Conservation (phyloP, 352 stramenopile genomes). For the Globisporangium parvum region DNA sequence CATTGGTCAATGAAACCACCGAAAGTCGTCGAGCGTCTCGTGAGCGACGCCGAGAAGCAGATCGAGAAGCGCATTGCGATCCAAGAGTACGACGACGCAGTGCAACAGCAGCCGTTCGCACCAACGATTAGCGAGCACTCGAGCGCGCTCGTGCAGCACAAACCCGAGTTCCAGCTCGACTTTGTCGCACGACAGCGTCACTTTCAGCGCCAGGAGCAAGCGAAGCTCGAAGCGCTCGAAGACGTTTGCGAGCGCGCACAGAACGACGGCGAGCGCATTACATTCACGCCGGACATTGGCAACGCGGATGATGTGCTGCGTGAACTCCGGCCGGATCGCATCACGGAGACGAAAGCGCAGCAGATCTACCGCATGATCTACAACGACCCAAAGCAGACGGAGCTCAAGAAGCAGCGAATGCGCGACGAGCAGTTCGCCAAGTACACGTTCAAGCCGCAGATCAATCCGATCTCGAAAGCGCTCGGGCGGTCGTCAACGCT, state of each 20-base stretch:
- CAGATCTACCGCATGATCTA: constrained; percentile 68
- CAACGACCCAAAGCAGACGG: constrained; percentile 44
- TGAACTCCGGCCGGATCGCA: constrained; percentile 51
- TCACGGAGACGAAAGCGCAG: constrained; percentile 47
- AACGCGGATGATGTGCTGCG: constrained; percentile 65
- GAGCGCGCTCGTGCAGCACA: constrained; percentile 39
- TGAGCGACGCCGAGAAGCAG: constrained; percentile 38
- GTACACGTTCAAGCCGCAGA: constrained; percentile 70
- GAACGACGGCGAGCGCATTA: constrained; percentile 26
- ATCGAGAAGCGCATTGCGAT: constrained; percentile 43
- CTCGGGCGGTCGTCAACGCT: constrained; percentile 43
- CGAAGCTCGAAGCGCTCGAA: constrained; percentile 51
- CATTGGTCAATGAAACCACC: constrained; percentile 4
- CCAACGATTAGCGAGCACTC: constrained; percentile 59
- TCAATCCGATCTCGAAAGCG: constrained; percentile 70
- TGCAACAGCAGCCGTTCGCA: constrained; percentile 51
- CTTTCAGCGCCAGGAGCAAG: constrained; percentile 59
- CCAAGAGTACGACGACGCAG: constrained; percentile 65
- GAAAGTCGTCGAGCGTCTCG: constrained; percentile 49
- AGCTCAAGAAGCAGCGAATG: constrained; percentile 54
- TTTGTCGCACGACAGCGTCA: constrained; percentile 67
- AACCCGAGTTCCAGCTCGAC: constrained; percentile 73
- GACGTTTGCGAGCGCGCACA: constrained; percentile 30
- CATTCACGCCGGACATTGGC: constrained; percentile 76
- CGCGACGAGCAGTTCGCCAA: constrained; percentile 49